Percentiles rank a stretch among this genome's conserved stretches.
Conservation (phyloP, 352 stramenopile genomes). For the Globisporangium mamillatum region DNA sequence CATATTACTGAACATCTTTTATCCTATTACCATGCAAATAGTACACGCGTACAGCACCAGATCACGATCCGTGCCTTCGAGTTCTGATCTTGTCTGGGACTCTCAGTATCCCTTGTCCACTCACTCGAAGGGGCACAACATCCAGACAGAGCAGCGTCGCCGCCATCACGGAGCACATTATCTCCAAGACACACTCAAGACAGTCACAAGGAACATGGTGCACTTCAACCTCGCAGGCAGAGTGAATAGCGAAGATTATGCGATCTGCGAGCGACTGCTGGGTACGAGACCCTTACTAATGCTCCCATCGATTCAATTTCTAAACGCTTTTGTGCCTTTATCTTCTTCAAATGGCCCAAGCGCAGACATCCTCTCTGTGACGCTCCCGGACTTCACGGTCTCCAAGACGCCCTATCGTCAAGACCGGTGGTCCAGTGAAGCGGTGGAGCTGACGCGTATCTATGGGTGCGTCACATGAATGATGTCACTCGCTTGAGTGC, state of each 20-base stretch:
- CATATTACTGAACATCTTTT: no score
- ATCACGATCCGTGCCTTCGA: no score
- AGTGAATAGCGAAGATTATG: slow-evolving; percentile 71
- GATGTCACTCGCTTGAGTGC: neutral
- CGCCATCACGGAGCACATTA: no score
- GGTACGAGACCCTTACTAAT: slow-evolving; percentile 25
- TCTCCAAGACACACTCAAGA: neutral
- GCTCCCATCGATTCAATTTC: neutral
- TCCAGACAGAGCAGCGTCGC: no score
- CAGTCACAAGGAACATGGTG: slow-evolving; percentile 30
- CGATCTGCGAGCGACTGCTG: slow-evolving; percentile 67
- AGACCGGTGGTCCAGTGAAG: slow-evolving; percentile 45
- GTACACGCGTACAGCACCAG: no score
- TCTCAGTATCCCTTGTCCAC: no score
- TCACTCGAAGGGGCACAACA: no score
- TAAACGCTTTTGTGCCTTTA: neutral
- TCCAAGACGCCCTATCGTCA: slow-evolving; percentile 47
- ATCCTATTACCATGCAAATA: no score
- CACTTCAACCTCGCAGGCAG: slow-evolving; percentile 61
- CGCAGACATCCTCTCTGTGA: slow-evolving; percentile 52
- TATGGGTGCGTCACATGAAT: slow-evolving; percentile 35
- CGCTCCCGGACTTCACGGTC: slow-evolving; percentile 51
- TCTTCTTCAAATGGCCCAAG: neutral
- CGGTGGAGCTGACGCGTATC: slow-evolving; percentile 38
- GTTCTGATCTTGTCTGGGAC: no score